A percentile compares a stretch with the other conserved stretches of the same genome.
These are phyloP conservation scores for Linaria vulgaris DNA, from an alignment of 257 asterid genomes.

Conservation along the genomic window DNA sequence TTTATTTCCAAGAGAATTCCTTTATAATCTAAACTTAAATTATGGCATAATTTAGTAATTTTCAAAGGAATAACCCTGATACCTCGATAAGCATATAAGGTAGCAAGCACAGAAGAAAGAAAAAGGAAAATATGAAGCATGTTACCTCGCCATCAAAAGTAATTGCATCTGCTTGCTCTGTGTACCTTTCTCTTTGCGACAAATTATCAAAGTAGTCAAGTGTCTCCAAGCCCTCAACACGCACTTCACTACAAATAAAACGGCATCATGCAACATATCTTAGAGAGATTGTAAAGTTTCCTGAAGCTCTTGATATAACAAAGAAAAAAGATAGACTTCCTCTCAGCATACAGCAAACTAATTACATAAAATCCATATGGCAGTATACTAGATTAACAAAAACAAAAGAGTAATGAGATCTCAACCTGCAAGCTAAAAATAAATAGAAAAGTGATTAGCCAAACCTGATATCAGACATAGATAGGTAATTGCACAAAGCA, in stretches of 20 bases:
- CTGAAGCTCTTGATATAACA: constrained; percentile 23
- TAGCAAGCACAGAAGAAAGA: constrained; percentile 18
- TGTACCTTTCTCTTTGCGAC: constrained; percentile 61
- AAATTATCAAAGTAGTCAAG: constrained; percentile 77
- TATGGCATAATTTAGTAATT: not conserved
- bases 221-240: constrained; percentile 93
- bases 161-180: constrained; percentile 93
- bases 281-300: constrained; percentile 34
- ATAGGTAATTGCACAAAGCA: constrained; percentile 69
- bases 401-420: constrained; percentile 6
- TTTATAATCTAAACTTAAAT: not conserved
- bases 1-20: constrained; percentile 1
- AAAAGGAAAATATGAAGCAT: constrained; percentile 4
- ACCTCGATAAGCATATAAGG: constrained; percentile 9
- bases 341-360: constrained; percentile 16
- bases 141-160: constrained; percentile 87
- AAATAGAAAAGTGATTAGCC: constrained; percentile 26
- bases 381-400: not conserved
- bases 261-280: constrained; percentile 40
- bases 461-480: constrained; percentile 83
- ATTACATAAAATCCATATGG: not conserved
- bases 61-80: not conserved
- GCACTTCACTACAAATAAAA: constrained; percentile 79
- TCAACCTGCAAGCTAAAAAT: constrained; percentile 22
- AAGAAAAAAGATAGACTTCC: constrained; percentile 14